Conservation (phyloP, 2,329 filamentous ascomycete genomes). For the Xylariaceae sp. region DNA sequence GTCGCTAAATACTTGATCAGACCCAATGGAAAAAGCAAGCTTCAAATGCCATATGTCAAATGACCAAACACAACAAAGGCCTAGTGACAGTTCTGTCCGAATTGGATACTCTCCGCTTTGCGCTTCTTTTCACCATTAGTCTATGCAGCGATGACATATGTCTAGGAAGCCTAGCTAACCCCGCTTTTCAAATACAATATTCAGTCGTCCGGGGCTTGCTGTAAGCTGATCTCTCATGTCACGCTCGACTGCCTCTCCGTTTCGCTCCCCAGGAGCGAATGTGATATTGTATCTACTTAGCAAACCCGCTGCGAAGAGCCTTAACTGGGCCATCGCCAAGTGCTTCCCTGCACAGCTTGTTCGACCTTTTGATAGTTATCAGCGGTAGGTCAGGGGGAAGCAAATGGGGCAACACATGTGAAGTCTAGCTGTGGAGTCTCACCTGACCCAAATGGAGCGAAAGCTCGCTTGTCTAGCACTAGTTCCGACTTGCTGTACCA, state of each 20-base stretch:
- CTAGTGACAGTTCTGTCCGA: too few relatives aligned
- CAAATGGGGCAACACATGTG: neutral
- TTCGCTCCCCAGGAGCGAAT: neutral
- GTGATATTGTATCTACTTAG: neutral
- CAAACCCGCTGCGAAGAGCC: neutral
- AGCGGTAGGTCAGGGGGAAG: too few relatives aligned
- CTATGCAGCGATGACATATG: too few relatives aligned
- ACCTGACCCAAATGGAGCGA: neutral
- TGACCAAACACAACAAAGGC: too few relatives aligned
- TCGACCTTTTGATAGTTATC: neutral
- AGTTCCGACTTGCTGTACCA: neutral
- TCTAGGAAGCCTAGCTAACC: too few relatives aligned
- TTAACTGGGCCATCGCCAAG: neutral
- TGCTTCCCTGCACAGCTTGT: neutral
- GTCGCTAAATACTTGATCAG: too few relatives aligned
- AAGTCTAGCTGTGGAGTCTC: neutral
- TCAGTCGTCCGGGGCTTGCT: neutral
- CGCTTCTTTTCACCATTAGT: too few relatives aligned
- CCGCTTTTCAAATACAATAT: neutral
- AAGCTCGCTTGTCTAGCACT: neutral
- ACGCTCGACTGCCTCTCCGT: neutral
- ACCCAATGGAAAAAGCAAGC: too few relatives aligned
- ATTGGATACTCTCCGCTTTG: too few relatives aligned
- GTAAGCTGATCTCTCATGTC: neutral
- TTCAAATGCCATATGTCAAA: too few relatives aligned